Evolutionary conservation across 108 stramenopile genomes (phyloP).

Genomic region (Nitzschia sp.): DNA sequence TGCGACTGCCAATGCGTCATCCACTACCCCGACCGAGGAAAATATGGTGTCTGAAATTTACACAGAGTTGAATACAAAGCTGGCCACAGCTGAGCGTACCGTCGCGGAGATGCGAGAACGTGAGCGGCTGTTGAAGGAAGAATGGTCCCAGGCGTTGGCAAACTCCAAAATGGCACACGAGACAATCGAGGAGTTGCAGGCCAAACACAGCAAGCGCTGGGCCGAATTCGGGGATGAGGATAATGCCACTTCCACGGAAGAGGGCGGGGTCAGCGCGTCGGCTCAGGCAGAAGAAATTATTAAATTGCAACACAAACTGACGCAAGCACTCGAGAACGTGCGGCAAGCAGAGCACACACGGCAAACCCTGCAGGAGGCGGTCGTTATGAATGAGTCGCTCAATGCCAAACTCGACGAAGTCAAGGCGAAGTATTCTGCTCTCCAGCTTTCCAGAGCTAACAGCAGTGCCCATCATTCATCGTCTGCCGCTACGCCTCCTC

Average conservation of each 20-base stretch:
- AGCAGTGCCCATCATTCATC: conserved; percentile 3
- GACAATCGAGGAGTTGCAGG: conserved; percentile 64
- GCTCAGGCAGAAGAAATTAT: conserved; percentile 57
- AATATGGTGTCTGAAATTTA: conserved; percentile 65
- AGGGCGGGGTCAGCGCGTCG: conserved; percentile 15
- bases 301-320: conserved; percentile 77
- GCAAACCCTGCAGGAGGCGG: conserved; percentile 62
- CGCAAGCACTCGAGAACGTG: conserved; percentile 81
- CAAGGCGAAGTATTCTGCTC: conserved; percentile 65
- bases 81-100: conserved; percentile 44
- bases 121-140: conserved; percentile 41
- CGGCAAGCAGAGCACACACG: conserved; percentile 65
- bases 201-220: conserved; percentile 71
- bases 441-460: conserved; percentile 34
- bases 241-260: neutral
- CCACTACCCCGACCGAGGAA: conserved; percentile 37
- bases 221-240: conserved; percentile 52
- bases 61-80: conserved; percentile 50
- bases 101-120: conserved; percentile 42
- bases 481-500: neutral
- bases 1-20: conserved; percentile 29
- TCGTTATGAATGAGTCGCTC: conserved; percentile 67
- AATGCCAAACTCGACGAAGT: conserved; percentile 71
- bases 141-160: conserved; percentile 66
- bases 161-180: conserved; percentile 60